These are phyloP conservation scores for Volvox carteri DNA, from an alignment of 163 green algal species.

Conservation along the genomic window DNA sequence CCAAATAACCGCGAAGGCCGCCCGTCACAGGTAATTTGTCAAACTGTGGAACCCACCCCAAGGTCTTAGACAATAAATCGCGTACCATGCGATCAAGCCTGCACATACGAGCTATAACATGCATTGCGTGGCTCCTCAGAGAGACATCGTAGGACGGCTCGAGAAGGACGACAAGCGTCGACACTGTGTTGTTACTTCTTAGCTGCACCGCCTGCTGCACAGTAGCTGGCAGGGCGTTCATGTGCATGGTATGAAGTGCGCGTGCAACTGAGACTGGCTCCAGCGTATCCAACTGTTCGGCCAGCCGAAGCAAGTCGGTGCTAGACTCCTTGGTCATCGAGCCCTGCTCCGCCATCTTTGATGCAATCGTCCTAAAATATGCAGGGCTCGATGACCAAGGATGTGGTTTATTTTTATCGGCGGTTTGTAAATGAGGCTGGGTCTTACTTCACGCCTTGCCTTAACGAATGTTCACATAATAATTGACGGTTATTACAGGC, in stretches of 20 bases:
- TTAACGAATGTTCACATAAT: too few relatives aligned
- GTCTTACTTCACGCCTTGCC: too few relatives aligned
- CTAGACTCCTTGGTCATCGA: background rate
- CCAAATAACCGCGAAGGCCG: background rate
- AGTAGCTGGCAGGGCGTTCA: background rate
- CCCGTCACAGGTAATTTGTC: background rate
- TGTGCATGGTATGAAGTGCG: background rate
- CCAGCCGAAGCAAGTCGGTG: background rate
- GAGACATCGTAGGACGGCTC: slow-evolving; percentile 12
- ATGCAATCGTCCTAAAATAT: background rate
- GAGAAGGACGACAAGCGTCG: slow-evolving; percentile 17
- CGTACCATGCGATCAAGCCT: background rate
- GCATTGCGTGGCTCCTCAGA: slow-evolving; percentile 4
- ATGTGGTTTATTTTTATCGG: background rate
- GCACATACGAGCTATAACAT: slow-evolving; percentile 24
- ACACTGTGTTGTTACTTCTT: background rate
- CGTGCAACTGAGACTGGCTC: background rate
- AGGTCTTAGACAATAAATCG: background rate
- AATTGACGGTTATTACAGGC: too few relatives aligned
- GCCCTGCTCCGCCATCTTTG: background rate
- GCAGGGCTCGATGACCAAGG: slow-evolving; percentile 6
- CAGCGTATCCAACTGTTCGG: background rate
- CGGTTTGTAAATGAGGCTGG: too few relatives aligned
- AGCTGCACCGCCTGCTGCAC: slow-evolving; percentile 4
- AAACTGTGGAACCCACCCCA: too few relatives aligned